These are phyloP conservation scores for Uncinocarpus reesii DNA, from an alignment of 2,329 filamentous ascomycete genomes.

Conservation along the genomic window DNA sequence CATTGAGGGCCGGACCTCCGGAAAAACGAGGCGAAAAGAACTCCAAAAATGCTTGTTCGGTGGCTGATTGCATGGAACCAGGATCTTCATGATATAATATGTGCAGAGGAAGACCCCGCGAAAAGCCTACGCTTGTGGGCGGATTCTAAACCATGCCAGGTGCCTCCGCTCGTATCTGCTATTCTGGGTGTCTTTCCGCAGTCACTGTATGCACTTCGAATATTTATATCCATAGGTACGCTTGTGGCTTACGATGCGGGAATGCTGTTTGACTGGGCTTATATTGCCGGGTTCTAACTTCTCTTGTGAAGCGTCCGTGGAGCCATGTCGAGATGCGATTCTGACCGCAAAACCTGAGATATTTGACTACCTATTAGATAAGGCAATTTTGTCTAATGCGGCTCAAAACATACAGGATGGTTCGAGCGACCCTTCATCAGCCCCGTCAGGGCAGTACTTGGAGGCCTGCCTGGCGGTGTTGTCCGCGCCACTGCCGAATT, in stretches of 20 bases:
- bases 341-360: conserved; percentile 26
- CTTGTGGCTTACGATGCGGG: neutral
- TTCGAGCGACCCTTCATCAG: neutral
- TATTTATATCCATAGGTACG: conserved; percentile 44
- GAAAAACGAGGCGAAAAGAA: neutral
- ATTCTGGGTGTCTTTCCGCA: conserved; percentile 43
- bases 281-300: neutral
- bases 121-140: conserved; percentile 39
- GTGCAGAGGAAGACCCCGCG: conserved; percentile 21
- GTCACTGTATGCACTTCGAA: conserved; percentile 42
- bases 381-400: conserved; percentile 22
- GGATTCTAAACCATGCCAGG: conserved; percentile 40
- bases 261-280: neutral
- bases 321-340: conserved; percentile 26
- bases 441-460: conserved; percentile 22
- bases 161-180: conserved; percentile 36
- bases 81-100: conserved; percentile 25
- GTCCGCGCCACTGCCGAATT: conserved; percentile 26
- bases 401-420: neutral
- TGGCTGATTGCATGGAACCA: conserved; percentile 15
- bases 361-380: conserved; percentile 29
- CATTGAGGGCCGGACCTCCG: neutral
- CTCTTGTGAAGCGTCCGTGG: conserved; percentile 21
- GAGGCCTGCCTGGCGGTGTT: conserved; percentile 28
- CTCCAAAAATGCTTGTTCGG: neutral